These are phyloP conservation scores for Dactylonectria macrodidyma DNA, from an alignment of 2,329 filamentous ascomycete species.

Conservation along the genomic window DNA sequence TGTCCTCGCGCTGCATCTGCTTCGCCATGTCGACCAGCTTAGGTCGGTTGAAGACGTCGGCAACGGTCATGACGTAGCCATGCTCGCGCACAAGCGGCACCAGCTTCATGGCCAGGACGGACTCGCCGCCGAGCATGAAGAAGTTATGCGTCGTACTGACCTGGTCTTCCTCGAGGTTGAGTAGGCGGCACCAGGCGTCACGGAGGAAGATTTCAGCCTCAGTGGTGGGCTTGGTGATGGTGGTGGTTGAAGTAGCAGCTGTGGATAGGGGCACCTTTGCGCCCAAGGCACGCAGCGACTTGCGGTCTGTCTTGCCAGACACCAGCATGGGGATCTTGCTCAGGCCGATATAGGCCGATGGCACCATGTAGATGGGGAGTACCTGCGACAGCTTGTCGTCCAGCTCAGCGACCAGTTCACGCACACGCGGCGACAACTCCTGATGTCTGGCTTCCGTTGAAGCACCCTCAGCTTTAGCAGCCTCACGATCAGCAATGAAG, in stretches of 20 bases:
- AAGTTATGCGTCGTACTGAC: slow-evolving; percentile 59
- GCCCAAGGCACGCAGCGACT: slow-evolving; percentile 39
- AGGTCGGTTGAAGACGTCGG: slow-evolving; percentile 61
- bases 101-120: slow-evolving; percentile 65
- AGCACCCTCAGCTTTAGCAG: slow-evolving; percentile 14
- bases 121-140: slow-evolving; percentile 65
- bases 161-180: slow-evolving; percentile 51
- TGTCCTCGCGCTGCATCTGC: slow-evolving; percentile 43
- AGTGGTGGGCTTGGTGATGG: slow-evolving; percentile 35
- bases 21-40: slow-evolving; percentile 61
- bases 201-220: slow-evolving; percentile 48
- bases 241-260: slow-evolving; percentile 9
- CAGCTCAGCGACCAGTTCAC: slow-evolving; percentile 34
- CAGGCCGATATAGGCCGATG: slow-evolving; percentile 40
- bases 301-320: slow-evolving; percentile 45
- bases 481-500: slow-evolving; percentile 43
- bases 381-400: slow-evolving; percentile 43
- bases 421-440: slow-evolving; percentile 40
- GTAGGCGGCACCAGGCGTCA: slow-evolving; percentile 54
- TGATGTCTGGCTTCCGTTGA: slow-evolving; percentile 36
- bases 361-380: slow-evolving; percentile 44
- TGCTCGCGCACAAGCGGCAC: slow-evolving; percentile 58
- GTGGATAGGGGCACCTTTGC: slow-evolving; percentile 39
- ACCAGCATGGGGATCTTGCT: slow-evolving; percentile 45
- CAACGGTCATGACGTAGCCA: slow-evolving; percentile 60